Conservation (phyloP, 1,139 yeast genomes). For the Protomyces gravidus region DNA sequence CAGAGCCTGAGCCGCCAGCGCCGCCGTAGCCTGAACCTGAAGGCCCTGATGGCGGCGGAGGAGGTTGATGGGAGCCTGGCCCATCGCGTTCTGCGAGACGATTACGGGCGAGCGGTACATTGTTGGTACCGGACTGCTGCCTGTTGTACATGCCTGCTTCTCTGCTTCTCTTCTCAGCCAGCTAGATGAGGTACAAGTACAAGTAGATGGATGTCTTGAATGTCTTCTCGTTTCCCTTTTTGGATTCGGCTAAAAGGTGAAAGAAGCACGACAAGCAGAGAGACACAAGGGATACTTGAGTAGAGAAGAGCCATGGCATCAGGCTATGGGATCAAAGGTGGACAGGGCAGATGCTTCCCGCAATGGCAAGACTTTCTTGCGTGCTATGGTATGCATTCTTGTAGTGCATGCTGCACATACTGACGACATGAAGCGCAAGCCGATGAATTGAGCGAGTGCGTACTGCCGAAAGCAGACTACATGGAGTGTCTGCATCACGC, state of each 20-base stretch:
- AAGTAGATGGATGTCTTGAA: too few species aligned
- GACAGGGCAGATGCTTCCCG: conserved; percentile 49
- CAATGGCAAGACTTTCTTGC: conserved; percentile 33
- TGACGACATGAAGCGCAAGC: conserved; percentile 28
- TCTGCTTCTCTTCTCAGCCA: too few species aligned
- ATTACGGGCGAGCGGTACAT: conserved; percentile 38
- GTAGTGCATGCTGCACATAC: neutral
- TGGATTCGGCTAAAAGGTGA: neutral
- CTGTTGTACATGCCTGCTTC: conserved; percentile 3
- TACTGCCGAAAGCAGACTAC: conserved; percentile 47
- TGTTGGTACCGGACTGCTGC: conserved; percentile 37
- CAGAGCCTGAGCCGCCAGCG: neutral
- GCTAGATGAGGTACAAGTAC: too few species aligned
- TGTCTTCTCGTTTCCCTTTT: too few species aligned
- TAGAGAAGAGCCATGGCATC: conserved; percentile 39
- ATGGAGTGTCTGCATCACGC: conserved; percentile 50
- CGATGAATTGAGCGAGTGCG: conserved; percentile 41
- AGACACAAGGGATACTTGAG: too few species aligned
- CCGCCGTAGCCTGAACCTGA: conserved; percentile 16
- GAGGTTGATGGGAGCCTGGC: conserved; percentile 30
- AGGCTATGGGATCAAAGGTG: conserved; percentile 47
- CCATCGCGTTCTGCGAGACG: conserved; percentile 31
- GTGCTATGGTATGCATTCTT: neutral
- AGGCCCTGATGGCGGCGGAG: conserved; percentile 32
- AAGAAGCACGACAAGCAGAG: too few species aligned